Percentiles rank a stretch among this genome's conserved stretches.
These are phyloP conservation scores for Lecanicillium sp. DNA, from an alignment of 2,329 filamentous ascomycete species.

Conservation along the genomic window DNA sequence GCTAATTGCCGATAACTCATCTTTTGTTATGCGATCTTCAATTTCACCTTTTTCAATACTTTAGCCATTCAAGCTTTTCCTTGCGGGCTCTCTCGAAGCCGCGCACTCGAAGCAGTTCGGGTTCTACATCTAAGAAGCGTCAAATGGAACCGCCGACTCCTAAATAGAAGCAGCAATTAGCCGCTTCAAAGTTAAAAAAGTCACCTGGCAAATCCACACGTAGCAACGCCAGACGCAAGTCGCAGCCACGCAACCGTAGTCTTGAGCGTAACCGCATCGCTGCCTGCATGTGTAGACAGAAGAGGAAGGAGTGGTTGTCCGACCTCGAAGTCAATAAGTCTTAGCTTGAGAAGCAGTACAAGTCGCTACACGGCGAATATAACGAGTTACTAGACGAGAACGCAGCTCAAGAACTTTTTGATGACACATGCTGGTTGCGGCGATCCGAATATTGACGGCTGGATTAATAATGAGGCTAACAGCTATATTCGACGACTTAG, in stretches of 20 bases:
- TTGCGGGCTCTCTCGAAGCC: too few relatives aligned
- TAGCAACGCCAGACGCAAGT: too few relatives aligned
- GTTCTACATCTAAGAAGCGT: too few relatives aligned
- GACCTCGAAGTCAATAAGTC: constrained; percentile 39
- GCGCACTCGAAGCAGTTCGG: too few relatives aligned
- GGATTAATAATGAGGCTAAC: constrained; percentile 44
- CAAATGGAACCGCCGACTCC: too few relatives aligned
- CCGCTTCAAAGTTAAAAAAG: too few relatives aligned
- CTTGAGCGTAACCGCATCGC: constrained; percentile 65
- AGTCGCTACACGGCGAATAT: constrained; percentile 33
- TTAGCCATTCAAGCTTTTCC: too few relatives aligned
- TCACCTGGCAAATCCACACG: too few relatives aligned
- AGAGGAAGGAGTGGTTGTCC: constrained; percentile 48
- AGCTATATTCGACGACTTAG: constrained; percentile 32
- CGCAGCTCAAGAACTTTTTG: constrained; percentile 38
- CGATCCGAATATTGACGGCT: constrained; percentile 43
- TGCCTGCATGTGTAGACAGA: constrained; percentile 66
- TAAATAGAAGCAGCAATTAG: too few relatives aligned
- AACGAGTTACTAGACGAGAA: constrained; percentile 33
- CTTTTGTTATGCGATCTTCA: too few relatives aligned
- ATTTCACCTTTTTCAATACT: too few relatives aligned
- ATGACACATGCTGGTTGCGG: constrained; percentile 45
- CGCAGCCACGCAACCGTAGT: constrained; percentile 23
- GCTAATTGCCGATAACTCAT: too few relatives aligned
- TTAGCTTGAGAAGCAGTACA: constrained; percentile 35